A percentile compares a stretch with the other conserved stretches of the same genome.
Conservation (phyloP, 2,329 filamentous ascomycete species). For the Dactylellina sp. region DNA sequence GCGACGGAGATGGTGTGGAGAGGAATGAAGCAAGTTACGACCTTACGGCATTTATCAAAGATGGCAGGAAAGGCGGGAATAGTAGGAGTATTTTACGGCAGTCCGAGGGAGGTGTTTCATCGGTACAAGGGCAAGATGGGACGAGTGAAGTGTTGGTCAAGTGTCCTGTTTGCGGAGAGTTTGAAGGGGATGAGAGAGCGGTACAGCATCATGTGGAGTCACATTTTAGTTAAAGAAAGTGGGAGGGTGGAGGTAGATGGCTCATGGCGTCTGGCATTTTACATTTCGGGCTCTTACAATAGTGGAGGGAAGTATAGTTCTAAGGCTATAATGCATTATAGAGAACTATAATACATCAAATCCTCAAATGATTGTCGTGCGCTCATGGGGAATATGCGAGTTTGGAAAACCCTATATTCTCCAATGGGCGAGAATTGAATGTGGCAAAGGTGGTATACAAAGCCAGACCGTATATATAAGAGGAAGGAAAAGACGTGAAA, state of each 20-base stretch:
- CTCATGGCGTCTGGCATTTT: background rate
- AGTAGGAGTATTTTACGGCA: slow-evolving; percentile 57
- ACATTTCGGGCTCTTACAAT: background rate
- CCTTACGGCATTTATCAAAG: slow-evolving; percentile 68
- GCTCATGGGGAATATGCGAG: too few species aligned
- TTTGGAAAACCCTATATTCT: background rate
- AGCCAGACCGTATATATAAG: slow-evolving; percentile 34
- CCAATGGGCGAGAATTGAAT: slow-evolving; percentile 13
- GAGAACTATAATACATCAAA: slow-evolving; percentile 45
- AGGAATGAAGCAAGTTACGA: slow-evolving; percentile 65
- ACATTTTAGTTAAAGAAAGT: slow-evolving; percentile 66
- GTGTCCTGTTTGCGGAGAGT: slow-evolving; percentile 75
- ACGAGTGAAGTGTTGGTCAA: slow-evolving; percentile 61
- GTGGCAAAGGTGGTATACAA: slow-evolving; percentile 40
- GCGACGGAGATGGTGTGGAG: slow-evolving; percentile 60
- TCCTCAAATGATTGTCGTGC: slow-evolving; percentile 33
- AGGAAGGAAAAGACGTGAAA: slow-evolving; percentile 31
- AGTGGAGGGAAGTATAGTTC: background rate
- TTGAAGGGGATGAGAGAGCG: slow-evolving; percentile 76
- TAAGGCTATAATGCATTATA: slow-evolving; percentile 37
- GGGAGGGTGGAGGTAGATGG: background rate
- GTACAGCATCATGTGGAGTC: slow-evolving; percentile 75
- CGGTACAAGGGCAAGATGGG: slow-evolving; percentile 49
- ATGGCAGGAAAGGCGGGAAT: slow-evolving; percentile 28
- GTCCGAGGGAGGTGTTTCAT: slow-evolving; percentile 17